Conservation (phyloP, 2,329 filamentous ascomycete species). For the Fusarium buxicola region DNA sequence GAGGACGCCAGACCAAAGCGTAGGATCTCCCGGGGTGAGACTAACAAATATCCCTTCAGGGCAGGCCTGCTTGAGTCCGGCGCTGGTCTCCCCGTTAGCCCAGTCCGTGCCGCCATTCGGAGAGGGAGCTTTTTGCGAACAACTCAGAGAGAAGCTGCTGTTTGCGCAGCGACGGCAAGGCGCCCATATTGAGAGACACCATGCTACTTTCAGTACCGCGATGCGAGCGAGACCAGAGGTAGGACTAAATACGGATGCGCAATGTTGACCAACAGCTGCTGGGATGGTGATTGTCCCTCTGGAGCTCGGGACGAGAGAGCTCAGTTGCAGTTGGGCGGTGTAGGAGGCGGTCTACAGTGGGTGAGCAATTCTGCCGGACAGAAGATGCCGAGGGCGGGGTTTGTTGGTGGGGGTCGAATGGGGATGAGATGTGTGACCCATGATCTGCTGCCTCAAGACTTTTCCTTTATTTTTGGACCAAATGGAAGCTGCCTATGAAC, state of each 20-base stretch:
- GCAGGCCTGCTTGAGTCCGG: constrained; percentile 82
- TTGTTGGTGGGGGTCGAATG: background rate
- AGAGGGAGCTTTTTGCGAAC: constrained; percentile 61
- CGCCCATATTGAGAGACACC: constrained; percentile 58
- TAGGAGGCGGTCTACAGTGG: constrained; percentile 41
- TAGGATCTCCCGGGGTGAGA: constrained; percentile 82
- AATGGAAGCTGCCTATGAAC: background rate
- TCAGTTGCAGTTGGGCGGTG: constrained; percentile 37
- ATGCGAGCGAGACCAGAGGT: background rate
- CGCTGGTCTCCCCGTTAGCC: constrained; percentile 61
- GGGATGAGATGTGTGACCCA: background rate
- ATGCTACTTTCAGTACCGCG: constrained; percentile 47
- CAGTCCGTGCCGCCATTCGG: constrained; percentile 4
- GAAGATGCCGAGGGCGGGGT: background rate
- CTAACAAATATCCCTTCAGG: constrained; percentile 89
- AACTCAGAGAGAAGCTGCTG: constrained; percentile 87
- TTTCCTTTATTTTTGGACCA: background rate
- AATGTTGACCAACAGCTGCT: background rate
- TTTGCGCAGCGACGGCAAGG: constrained; percentile 70
- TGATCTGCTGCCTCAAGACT: no score
- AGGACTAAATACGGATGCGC: background rate
- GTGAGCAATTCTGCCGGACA: background rate
- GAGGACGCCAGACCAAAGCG: constrained; percentile 89
- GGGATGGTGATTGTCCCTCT: background rate
- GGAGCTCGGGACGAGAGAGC: background rate